Base-by-base conservation (phyloP, 345 rosid genomes). In the Lumnitzera littorea region DNA sequence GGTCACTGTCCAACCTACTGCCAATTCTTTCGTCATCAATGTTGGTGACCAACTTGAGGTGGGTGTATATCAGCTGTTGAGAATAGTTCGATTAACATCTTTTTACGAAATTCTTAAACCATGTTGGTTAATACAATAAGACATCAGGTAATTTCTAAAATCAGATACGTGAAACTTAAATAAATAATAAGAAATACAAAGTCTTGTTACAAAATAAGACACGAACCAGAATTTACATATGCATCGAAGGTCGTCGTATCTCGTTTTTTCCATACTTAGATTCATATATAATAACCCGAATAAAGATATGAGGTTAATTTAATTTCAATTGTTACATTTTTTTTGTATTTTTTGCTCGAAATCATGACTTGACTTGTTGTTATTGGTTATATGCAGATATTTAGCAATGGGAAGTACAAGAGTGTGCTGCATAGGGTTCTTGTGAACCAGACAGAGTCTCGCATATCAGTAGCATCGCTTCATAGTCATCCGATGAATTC, bases 41-140 rank as follows among this genome's bases (percentile, higher is more conserved):
- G 86, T 91, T 20, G 98, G 98, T 2, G 98, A 91, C 62, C 96
- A 91, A 66, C 91, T 91, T 15, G 98, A 91, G 96, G 98, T 88
- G 50, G 51, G 31, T 10, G 6, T 24, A 16, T n/a, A 54, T 11
- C 6, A 15, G 2, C 10, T 9, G 54, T 52, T 62, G 17, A 50
- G 53, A 24, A 15, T 41, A 48, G 25, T 23, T 10, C 11, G 8
- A 24, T n/a, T 14, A 0, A 25, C n/a, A 16, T 49, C 50, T 48
- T 13, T 48, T 13, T 9, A 31, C 23, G 12, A 24, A 16, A 60
- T 60, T 27, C 31, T 27, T 27, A 27, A 27, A 5, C 31, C 31
- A 27, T 27, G 31, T 27, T 20, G 16, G 41, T 24, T 48, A 53
- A 60, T 60, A 11, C 16, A 20, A 53, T 53, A 13, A 12, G 11